Conservation (phyloP, 345 rosid genomes). For the Trapa bicornis region DNA sequence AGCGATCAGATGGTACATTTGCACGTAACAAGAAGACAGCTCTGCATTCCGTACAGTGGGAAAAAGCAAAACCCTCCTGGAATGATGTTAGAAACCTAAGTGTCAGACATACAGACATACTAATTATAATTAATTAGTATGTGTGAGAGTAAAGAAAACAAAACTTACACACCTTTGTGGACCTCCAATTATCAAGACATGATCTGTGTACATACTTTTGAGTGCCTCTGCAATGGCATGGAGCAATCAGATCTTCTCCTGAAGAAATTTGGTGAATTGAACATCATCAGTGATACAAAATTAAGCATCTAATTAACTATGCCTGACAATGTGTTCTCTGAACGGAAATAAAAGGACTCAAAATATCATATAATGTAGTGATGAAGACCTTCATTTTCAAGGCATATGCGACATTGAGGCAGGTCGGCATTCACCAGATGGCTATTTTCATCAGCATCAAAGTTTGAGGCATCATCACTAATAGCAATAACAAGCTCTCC, state of each 20-base stretch:
- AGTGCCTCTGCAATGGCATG: slow-evolving; percentile 97
- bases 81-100: slow-evolving; percentile 4
- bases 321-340: slow-evolving; percentile 4
- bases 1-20: slow-evolving; percentile 91
- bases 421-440: slow-evolving; percentile 63
- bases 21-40: slow-evolving; percentile 82
- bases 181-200: slow-evolving; percentile 96
- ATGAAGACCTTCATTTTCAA: slow-evolving; percentile 72
- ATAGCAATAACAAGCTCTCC: slow-evolving; percentile 27
- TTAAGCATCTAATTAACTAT: neutral
- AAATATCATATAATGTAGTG: slow-evolving; percentile 11
- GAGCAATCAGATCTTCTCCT: slow-evolving; percentile 94
- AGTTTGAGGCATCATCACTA: slow-evolving; percentile 31
- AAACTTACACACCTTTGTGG: slow-evolving; percentile 63
- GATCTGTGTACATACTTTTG: slow-evolving; percentile 95
- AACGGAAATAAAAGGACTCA: slow-evolving; percentile 3
- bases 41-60: slow-evolving; percentile 99
- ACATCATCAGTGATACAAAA: neutral
- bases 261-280: slow-evolving; percentile 12
- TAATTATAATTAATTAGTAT: neutral
- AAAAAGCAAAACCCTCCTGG: slow-evolving; percentile 99
- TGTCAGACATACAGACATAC: neutral
- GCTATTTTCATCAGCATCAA: slow-evolving; percentile 47
- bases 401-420: slow-evolving; percentile 90
- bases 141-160: slow-evolving; percentile 1